Percentiles rank a stretch among this genome's conserved stretches.
These are phyloP conservation scores for Tanacetum coccineum DNA, from an alignment of 129 eudicot genomes.

Conservation along the genomic window DNA sequence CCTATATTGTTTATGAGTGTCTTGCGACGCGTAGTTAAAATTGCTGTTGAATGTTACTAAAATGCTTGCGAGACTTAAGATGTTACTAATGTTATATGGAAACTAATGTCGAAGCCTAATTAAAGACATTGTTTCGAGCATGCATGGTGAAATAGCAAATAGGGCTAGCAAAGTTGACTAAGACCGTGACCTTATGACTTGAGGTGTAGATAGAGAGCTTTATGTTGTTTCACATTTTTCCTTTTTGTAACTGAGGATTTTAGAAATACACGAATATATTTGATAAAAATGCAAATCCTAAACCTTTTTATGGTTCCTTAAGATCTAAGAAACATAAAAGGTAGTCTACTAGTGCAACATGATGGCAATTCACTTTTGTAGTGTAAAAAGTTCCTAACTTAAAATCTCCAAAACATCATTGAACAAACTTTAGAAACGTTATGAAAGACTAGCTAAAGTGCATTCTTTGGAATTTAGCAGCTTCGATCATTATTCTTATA, in stretches of 20 bases:
- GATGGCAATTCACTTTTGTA: conserved; percentile 6
- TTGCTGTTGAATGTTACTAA: too few species aligned
- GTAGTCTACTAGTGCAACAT: background rate
- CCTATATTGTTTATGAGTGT: too few species aligned
- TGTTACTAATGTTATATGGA: too few species aligned
- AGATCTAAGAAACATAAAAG: conserved; percentile 13
- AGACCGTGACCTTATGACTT: too few species aligned
- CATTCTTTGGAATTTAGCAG: background rate
- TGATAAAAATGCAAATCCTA: conserved; percentile 3
- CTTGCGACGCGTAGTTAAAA: too few species aligned
- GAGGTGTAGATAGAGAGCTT: background rate
- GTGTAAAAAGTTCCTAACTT: background rate
- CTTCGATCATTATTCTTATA: background rate
- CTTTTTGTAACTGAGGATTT: background rate
- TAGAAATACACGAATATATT: background rate
- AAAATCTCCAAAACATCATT: background rate
- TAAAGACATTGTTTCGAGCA: too few species aligned
- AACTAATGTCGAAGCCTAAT: too few species aligned
- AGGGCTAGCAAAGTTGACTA: too few species aligned
- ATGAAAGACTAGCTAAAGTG: too few species aligned
- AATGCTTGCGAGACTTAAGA: too few species aligned
- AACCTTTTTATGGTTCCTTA: conserved; percentile 15
- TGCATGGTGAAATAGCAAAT: too few species aligned
- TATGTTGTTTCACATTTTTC: background rate
- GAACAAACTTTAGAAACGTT: too few species aligned